phyloP scores from a whole-genome alignment of 805 yeast genomes.

The Lipomyces lipofer region DNA sequence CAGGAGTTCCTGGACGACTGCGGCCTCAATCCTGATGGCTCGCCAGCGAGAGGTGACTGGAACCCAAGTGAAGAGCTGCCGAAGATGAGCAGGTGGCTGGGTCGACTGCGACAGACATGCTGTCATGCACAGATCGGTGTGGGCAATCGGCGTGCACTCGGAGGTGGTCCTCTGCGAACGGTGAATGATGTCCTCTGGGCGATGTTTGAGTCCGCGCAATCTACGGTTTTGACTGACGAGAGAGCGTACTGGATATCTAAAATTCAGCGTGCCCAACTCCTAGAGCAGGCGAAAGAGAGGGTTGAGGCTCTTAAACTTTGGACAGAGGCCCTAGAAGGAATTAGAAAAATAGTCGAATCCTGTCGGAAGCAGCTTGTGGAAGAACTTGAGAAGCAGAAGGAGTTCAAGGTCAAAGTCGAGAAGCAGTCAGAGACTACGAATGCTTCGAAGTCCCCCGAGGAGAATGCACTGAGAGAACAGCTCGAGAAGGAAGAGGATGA shows the following conservation, averaged over 20 bases:
- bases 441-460: conserved; percentile 9
- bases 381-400: conserved; percentile 23
- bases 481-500: conserved; percentile 29
- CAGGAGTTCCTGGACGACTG: conserved; percentile 57
- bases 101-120: conserved; percentile 71
- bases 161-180: conserved; percentile 45
- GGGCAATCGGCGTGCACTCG: conserved; percentile 36
- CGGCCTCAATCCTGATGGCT: conserved; percentile 42
- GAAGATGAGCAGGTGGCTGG: conserved; percentile 62
- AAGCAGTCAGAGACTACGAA: conserved; percentile 1
- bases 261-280: conserved; percentile 66
- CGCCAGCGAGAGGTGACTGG: conserved; percentile 24
- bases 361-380: conserved; percentile 32
- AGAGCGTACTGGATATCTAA: conserved; percentile 48
- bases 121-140: conserved; percentile 61
- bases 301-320: conserved; percentile 52
- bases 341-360: conserved; percentile 34
- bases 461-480: conserved; percentile 13
- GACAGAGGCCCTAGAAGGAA: conserved; percentile 43
- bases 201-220: conserved; percentile 59
- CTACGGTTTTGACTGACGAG: conserved; percentile 51
- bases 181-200: conserved; percentile 67
- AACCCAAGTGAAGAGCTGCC: conserved; percentile 26
- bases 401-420: conserved; percentile 19
- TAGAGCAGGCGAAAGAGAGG: conserved; percentile 59